Percentiles rank a stretch among this genome's conserved stretches.
phyloP scores from a whole-genome alignment of 176 grass and related monocot genomes.

The Oropetium thomaeum region DNA sequence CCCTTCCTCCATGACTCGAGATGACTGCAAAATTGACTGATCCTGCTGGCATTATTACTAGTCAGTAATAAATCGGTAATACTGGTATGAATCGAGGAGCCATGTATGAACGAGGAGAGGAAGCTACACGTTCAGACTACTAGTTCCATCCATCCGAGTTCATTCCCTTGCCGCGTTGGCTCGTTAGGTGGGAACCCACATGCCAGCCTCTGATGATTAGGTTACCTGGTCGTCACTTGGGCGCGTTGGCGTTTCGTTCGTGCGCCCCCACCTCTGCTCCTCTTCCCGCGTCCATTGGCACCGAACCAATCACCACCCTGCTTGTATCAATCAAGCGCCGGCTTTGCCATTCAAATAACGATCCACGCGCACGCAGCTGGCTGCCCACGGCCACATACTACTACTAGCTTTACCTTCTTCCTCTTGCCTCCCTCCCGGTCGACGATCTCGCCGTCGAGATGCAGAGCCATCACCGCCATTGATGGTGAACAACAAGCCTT shows the following conservation, averaged over 20 bases:
- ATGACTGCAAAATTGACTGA: too few species aligned
- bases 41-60: too few species aligned
- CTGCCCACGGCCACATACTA: not conserved
- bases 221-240: not conserved
- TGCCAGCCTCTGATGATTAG: not conserved
- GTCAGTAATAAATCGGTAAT: too few species aligned
- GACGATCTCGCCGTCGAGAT: not conserved
- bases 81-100: not conserved
- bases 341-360: slow-evolving; percentile 36
- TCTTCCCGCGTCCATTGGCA: not conserved
- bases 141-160: not conserved
- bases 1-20: too few species aligned
- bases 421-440: not conserved
- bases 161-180: not conserved
- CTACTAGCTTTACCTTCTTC: not conserved
- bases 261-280: slow-evolving; percentile 13
- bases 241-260: not conserved
- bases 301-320: not conserved
- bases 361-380: slow-evolving; percentile 14
- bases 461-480: not conserved
- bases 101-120: not conserved
- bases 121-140: not conserved
- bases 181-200: not conserved
- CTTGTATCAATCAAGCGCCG: not conserved
- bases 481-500: too few species aligned